Evolutionary conservation across 441 rosid genomes (phyloP).

Genomic region (Lagerstroemia fauriei): DNA sequence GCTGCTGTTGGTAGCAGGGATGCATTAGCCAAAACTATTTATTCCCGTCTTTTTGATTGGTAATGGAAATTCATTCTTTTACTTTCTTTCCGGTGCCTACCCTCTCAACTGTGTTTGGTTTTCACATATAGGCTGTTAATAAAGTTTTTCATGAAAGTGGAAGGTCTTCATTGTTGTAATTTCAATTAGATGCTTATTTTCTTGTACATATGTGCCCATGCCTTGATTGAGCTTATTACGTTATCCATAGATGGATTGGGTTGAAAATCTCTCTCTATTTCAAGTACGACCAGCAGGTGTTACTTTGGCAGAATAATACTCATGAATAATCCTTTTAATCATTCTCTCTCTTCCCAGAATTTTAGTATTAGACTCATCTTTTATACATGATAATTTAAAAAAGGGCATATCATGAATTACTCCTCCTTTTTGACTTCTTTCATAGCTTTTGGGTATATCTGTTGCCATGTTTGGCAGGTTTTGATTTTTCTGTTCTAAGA

Average conservation of each 20-base stretch:
- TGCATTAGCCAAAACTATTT: constrained; percentile 92
- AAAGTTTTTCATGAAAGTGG: neutral
- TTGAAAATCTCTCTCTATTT: neutral
- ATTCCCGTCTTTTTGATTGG: constrained; percentile 99
- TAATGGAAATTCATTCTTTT: constrained; percentile 36
- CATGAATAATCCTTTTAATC: neutral
- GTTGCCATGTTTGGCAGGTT: neutral
- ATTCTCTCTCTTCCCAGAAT: neutral
- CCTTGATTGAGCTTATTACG: neutral
- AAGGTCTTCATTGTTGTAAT: neutral
- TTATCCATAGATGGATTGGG: neutral
- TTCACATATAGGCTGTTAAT: neutral
- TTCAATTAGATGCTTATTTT: neutral
- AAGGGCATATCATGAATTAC: neutral
- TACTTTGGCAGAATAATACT: neutral
- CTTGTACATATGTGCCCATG: neutral
- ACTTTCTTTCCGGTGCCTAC: neutral
- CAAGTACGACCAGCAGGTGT: neutral
- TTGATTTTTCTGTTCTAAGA: neutral
- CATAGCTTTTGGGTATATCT: neutral
- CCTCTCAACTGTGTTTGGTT: neutral
- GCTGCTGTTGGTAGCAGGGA: constrained; percentile 89
- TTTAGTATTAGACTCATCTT: neutral
- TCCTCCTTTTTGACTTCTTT: neutral
- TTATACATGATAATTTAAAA: neutral